A percentile compares a stretch with the other conserved stretches of the same genome.
Evolutionary conservation across 495 filamentous ascomycete genomes (phyloP).

Genomic region (Paragyromitra xinjiangensis): DNA sequence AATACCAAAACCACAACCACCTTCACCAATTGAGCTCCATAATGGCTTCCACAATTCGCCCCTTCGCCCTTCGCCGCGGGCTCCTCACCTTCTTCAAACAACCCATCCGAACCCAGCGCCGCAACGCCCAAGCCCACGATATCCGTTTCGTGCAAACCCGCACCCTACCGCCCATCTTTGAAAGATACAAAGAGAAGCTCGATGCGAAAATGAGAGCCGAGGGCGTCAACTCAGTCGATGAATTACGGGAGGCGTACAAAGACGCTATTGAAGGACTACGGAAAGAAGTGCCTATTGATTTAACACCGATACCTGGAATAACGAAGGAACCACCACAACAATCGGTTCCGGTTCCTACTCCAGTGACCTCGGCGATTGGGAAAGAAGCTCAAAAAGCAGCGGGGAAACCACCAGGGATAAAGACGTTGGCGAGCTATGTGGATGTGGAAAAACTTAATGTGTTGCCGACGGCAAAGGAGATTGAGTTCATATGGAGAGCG

Average conservation of each 20-base stretch:
- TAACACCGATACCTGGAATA: conserved; percentile 41
- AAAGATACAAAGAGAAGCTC: conserved; percentile 89
- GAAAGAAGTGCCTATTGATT: conserved; percentile 54
- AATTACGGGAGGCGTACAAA: conserved; percentile 81
- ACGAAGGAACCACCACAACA: conserved; percentile 52
- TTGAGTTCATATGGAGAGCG: conserved; percentile 90
- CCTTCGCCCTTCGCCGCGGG: conserved; percentile 40
- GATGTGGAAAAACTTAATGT: conserved; percentile 77
- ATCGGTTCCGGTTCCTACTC: conserved; percentile 58
- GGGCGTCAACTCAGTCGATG: conserved; percentile 75
- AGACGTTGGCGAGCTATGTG: conserved; percentile 82
- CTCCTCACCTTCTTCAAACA: conserved; percentile 25
- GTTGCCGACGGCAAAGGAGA: conserved; percentile 77
- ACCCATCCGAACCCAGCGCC: conserved; percentile 65
- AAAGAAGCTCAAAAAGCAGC: conserved; percentile 47
- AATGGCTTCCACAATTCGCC: conserved; percentile 47
- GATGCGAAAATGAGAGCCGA: conserved; percentile 81
- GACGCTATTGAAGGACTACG: conserved; percentile 73
- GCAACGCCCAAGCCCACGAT: conserved; percentile 92
- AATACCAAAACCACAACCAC: background rate
- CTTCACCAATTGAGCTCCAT: background rate
- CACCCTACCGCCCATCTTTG: conserved; percentile 70
- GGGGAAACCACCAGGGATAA: conserved; percentile 67
- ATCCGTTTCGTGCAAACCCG: conserved; percentile 77
- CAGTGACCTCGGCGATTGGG: conserved; percentile 4